A percentile compares a stretch with the other conserved stretches of the same genome.
phyloP scores from a whole-genome alignment of 2,329 filamentous ascomycete species.

The Pyrenophora graminea region DNA sequence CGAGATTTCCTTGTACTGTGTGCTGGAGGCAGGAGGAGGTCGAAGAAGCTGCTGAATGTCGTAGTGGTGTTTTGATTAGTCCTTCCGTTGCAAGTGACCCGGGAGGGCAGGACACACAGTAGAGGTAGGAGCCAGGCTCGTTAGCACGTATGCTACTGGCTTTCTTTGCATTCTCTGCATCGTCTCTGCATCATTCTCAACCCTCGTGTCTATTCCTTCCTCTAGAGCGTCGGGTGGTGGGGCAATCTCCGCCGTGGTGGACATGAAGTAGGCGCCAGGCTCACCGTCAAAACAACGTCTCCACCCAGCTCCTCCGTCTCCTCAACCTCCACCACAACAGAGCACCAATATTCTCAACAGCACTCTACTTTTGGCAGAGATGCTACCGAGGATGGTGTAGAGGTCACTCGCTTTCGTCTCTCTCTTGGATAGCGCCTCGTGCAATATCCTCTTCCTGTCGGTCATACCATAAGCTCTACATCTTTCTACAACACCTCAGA shows the following conservation, averaged over 20 bases:
- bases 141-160: constrained; percentile 15
- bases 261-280: constrained; percentile 12
- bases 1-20: not conserved
- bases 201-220: constrained; percentile 7
- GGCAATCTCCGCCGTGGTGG: constrained; percentile 5
- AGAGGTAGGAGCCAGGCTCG: constrained; percentile 18
- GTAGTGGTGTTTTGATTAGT: constrained; percentile 2
- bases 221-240: constrained; percentile 3
- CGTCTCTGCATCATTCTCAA: not conserved
- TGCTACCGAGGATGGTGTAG: constrained; percentile 17
- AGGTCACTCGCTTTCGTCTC: constrained; percentile 19
- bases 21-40: not conserved
- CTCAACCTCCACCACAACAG: constrained; percentile 13
- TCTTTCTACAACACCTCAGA: constrained; percentile 18
- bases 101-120: not conserved
- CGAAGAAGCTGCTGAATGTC: not conserved
- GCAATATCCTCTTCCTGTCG: constrained; percentile 25
- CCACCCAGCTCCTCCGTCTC: constrained; percentile 8
- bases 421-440: constrained; percentile 28
- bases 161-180: constrained; percentile 15
- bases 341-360: constrained; percentile 19
- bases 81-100: not conserved
- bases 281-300: constrained; percentile 12
- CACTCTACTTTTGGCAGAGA: constrained; percentile 22
- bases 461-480: constrained; percentile 23